phyloP scores from a whole-genome alignment of 352 stramenopile genomes.

The Phytopythium cucurbitacearum region DNA sequence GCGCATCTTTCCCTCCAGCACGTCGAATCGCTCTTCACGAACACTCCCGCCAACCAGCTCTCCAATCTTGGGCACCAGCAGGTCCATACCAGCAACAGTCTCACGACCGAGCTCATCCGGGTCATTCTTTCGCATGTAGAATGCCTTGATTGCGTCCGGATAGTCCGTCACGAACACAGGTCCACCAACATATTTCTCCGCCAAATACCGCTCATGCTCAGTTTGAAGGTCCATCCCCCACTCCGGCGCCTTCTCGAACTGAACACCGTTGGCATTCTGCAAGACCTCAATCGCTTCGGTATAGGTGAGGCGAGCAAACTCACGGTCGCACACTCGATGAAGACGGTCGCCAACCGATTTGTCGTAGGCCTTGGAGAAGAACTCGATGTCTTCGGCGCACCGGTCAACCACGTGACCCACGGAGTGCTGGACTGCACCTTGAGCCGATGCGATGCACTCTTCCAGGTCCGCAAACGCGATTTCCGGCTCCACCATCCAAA shows the following conservation, averaged over 20 bases:
- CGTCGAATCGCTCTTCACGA: constrained; percentile 91
- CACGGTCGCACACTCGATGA: constrained; percentile 64
- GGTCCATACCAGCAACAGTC: constrained; percentile 96
- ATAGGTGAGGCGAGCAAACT: constrained; percentile 95
- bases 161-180: constrained; percentile 98
- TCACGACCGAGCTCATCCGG: constrained; percentile 64
- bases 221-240: constrained; percentile 97
- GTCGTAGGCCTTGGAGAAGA: constrained; percentile 92
- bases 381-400: constrained; percentile 90
- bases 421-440: constrained; percentile 89
- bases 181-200: constrained; percentile 74
- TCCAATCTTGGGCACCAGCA: constrained; percentile 95
- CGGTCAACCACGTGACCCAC: constrained; percentile 77
- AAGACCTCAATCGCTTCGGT: constrained; percentile 93
- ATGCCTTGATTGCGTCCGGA: constrained; percentile 97
- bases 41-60: constrained; percentile 97
- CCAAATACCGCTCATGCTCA: constrained; percentile 95
- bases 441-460: constrained; percentile 93
- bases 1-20: constrained; percentile 79
- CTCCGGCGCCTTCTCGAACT: constrained; percentile 81
- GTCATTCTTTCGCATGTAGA: constrained; percentile 99
- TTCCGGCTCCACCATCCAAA: constrained; percentile 98
- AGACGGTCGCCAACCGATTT: constrained; percentile 81
- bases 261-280: constrained; percentile 63
- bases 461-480: constrained; percentile 79